Evolutionary conservation across 1,284 basidiomycete genomes (phyloP).

Genomic region (Trichosporon ovoides): DNA sequence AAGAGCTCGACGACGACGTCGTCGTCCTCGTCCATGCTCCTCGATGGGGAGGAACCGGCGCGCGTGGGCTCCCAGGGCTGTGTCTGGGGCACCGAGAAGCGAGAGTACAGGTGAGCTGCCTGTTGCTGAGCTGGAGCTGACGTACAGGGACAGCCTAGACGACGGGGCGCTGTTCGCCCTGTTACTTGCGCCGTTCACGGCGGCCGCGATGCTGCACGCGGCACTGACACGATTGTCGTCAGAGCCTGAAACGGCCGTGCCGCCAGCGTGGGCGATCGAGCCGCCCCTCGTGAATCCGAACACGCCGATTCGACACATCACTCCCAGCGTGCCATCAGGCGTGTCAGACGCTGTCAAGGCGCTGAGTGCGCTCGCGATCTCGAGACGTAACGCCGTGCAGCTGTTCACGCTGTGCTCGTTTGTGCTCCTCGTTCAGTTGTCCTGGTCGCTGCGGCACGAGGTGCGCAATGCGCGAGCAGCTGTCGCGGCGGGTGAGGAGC

Average conservation of each 20-base stretch:
- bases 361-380: conserved; percentile 61
- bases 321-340: conserved; percentile 29
- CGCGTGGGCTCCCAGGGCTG: conserved; percentile 32
- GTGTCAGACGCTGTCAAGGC: conserved; percentile 51
- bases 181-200: conserved; percentile 69
- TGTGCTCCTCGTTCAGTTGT: conserved; percentile 69
- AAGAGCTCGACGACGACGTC: neutral
- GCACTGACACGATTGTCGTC: conserved; percentile 50
- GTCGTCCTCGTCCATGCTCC: neutral
- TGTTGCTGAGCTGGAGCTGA: neutral
- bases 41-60: conserved; percentile 23
- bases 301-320: conserved; percentile 36
- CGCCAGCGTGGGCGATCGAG: conserved; percentile 70
- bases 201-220: conserved; percentile 57
- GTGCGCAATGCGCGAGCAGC: conserved; percentile 22
- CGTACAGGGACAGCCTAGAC: conserved; percentile 64
- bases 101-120: conserved; percentile 42
- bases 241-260: conserved; percentile 46
- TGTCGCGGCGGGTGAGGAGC: neutral
- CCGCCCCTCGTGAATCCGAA: conserved; percentile 52
- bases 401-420: conserved; percentile 71
- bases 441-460: conserved; percentile 68
- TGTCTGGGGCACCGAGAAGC: conserved; percentile 48
- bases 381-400: conserved; percentile 69
- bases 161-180: conserved; percentile 78